phyloP scores from a whole-genome alignment of 495 filamentous ascomycete genomes.

The Aspergillus ostianus region DNA sequence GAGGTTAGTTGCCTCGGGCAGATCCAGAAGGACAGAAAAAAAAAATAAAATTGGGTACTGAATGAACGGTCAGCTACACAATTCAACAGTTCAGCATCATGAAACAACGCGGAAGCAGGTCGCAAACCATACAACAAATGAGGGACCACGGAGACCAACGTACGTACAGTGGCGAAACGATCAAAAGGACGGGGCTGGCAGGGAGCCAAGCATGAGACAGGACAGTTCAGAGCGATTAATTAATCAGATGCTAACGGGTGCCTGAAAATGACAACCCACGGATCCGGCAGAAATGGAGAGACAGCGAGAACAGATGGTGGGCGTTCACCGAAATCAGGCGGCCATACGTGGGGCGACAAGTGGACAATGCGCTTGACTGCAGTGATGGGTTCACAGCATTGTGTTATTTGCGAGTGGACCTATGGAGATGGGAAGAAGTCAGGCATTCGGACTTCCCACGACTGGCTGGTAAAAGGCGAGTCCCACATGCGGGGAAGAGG shows the following conservation, averaged over 20 bases:
- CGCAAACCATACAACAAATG: background rate
- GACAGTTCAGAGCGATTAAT: background rate
- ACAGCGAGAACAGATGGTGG: background rate
- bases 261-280: background rate
- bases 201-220: background rate
- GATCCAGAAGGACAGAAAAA: background rate
- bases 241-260: background rate
- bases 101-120: background rate
- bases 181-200: background rate
- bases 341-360: conserved; percentile 11
- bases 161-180: background rate
- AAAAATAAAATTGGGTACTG: conserved; percentile 10
- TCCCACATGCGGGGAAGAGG: conserved; percentile 6
- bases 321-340: background rate
- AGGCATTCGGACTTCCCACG: background rate
- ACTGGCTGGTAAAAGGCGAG: background rate
- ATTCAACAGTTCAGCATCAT: background rate
- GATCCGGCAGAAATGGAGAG: background rate
- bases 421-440: background rate
- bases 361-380: conserved; percentile 12
- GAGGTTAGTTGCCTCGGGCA: background rate
- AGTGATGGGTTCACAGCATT: conserved; percentile 8
- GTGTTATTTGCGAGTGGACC: background rate
- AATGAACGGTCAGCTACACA: conserved; percentile 4
- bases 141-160: background rate